A percentile compares a stretch with the other conserved stretches of the same genome.
Evolutionary conservation across 208 protist genomes (phyloP).

Genomic region (Entamoeba dispar): DNA sequence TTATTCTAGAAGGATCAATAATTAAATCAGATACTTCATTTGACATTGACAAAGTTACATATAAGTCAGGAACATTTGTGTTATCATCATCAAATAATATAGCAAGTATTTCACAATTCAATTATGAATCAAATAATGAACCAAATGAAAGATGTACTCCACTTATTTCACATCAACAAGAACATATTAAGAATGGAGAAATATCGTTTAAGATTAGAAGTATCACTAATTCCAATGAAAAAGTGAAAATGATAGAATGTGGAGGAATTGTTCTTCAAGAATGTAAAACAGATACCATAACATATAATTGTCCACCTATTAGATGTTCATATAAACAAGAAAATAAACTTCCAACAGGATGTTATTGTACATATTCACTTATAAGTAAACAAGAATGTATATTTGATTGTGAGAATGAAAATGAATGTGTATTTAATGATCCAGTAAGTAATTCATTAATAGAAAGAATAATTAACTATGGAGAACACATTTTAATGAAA

Average conservation of each 20-base stretch:
- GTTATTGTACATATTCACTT: not conserved
- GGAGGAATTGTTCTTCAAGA: not conserved
- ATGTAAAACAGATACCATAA: not conserved
- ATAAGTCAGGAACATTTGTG: not conserved
- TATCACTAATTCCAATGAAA: no score
- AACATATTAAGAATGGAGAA: no score
- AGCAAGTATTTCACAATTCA: not conserved
- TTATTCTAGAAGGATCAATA: not conserved
- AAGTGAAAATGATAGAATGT: not conserved
- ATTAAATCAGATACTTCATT: not conserved
- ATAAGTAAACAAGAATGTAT: not conserved
- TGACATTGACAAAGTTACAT: not conserved
- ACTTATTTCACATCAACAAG: no score
- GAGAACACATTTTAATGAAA: no score
- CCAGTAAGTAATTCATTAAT: not conserved
- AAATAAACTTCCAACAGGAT: not conserved
- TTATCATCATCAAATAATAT: not conserved
- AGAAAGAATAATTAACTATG: no score
- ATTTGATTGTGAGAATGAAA: not conserved
- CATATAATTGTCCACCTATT: not conserved
- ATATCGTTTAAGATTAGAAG: no score
- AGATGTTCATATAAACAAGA: not conserved
- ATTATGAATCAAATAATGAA: not conserved
- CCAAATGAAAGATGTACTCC: no score
- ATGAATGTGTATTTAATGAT: not conserved